Evolutionary conservation across 148 eudicot genomes (phyloP).

Genomic region (Nyssa sinensis): DNA sequence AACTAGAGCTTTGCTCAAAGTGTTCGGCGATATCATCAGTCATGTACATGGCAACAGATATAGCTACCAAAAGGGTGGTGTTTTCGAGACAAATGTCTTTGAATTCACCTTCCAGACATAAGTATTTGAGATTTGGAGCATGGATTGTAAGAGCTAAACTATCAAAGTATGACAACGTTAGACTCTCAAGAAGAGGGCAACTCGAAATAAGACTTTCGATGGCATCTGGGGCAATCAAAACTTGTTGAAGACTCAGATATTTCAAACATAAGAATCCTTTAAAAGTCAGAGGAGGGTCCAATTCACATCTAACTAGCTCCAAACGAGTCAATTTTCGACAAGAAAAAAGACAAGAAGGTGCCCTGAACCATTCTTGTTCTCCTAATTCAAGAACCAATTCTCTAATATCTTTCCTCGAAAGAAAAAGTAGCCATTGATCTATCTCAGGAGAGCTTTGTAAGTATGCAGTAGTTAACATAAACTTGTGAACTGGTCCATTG

Average conservation of each 20-base stretch:
- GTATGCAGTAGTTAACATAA: slow-evolving; percentile 39
- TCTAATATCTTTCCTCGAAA: slow-evolving; percentile 51
- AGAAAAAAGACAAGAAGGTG: slow-evolving; percentile 51
- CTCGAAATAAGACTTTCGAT: slow-evolving; percentile 47
- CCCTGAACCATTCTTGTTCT: slow-evolving; percentile 54
- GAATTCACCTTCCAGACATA: slow-evolving; percentile 59
- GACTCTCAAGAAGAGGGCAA: slow-evolving; percentile 60
- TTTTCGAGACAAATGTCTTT: slow-evolving; percentile 47
- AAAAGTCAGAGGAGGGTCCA: slow-evolving; percentile 52
- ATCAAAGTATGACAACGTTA: slow-evolving; percentile 56
- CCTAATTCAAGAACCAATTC: slow-evolving; percentile 53
- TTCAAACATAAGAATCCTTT: slow-evolving; percentile 47
- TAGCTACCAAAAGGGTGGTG: slow-evolving; percentile 42
- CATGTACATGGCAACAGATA: slow-evolving; percentile 49
- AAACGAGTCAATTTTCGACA: slow-evolving; percentile 46
- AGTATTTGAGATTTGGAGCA: slow-evolving; percentile 60
- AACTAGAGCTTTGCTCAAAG: slow-evolving; percentile 47
- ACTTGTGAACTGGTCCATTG: slow-evolving; percentile 59
- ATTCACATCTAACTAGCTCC: slow-evolving; percentile 57
- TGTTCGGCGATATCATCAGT: slow-evolving; percentile 54
- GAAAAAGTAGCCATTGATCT: slow-evolving; percentile 69
- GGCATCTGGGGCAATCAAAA: slow-evolving; percentile 42
- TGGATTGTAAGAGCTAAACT: slow-evolving; percentile 43
- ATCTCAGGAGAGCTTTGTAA: slow-evolving; percentile 52
- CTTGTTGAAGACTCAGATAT: slow-evolving; percentile 55